Percentiles rank a stretch among this genome's conserved stretches.
Conservation (phyloP, 176 grass and related monocot genomes). For the Metroxylon sagu region DNA sequence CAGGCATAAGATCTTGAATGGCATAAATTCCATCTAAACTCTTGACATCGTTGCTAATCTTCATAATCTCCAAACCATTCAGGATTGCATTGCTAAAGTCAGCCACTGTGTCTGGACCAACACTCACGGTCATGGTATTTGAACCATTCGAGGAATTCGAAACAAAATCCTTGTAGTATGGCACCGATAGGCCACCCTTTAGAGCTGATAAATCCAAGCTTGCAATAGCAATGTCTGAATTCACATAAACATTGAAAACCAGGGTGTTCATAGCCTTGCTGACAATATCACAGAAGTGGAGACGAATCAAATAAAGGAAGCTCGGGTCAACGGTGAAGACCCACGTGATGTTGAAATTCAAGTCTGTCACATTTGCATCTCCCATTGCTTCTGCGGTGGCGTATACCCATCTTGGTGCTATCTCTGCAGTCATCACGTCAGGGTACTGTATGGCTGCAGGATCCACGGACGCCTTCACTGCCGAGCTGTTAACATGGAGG, state of each 20-base stretch:
- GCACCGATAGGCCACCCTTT: constrained; percentile 35
- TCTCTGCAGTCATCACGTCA: constrained; percentile 26
- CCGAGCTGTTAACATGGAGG: constrained; percentile 39
- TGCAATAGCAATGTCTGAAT: constrained; percentile 35
- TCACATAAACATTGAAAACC: constrained; percentile 67
- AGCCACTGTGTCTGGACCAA: constrained; percentile 51
- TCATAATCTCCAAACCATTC: constrained; percentile 97
- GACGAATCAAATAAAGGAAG: constrained; percentile 62
- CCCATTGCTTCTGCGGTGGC: constrained; percentile 50
- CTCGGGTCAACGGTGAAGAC: constrained; percentile 43
- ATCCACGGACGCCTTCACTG: constrained; percentile 23
- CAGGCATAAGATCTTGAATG: constrained; percentile 6
- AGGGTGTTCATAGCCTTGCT: constrained; percentile 49
- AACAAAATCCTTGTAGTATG: constrained; percentile 73
- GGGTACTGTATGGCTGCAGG: constrained; percentile 44
- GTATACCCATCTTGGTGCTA: constrained; percentile 72
- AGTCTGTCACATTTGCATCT: constrained; percentile 22
- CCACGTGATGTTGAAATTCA: constrained; percentile 79
- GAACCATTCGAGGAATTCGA: constrained; percentile 62
- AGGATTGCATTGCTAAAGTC: constrained; percentile 49
- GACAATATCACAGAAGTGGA: constrained; percentile 96
- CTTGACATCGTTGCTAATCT: constrained; percentile 57
- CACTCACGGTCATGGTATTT: constrained; percentile 51
- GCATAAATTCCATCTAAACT: constrained; percentile 24
- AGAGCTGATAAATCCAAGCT: constrained; percentile 58